Conservation (phyloP, 148 eudicot species). For the Silene conica region DNA sequence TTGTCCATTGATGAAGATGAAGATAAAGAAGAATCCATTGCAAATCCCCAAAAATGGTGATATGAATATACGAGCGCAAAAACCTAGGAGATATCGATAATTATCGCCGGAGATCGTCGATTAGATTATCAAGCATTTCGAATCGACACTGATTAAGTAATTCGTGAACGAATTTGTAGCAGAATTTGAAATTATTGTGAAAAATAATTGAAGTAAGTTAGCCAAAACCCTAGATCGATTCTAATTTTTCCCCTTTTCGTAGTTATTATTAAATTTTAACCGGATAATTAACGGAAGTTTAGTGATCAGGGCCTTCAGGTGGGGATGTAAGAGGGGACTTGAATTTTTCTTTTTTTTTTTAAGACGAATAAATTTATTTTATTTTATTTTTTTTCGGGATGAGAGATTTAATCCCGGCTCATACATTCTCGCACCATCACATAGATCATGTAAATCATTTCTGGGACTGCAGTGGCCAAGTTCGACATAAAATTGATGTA, state of each 20-base stretch:
- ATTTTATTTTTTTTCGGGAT: too few species aligned
- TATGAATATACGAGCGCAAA: neutral
- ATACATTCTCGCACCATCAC: too few species aligned
- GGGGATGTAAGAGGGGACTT: too few species aligned
- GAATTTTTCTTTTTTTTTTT: too few species aligned
- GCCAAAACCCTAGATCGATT: conserved; percentile 9
- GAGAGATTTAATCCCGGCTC: too few species aligned
- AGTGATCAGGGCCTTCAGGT: too few species aligned
- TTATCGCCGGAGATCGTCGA: conserved; percentile 1
- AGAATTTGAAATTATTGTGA: neutral
- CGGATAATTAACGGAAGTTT: too few species aligned
- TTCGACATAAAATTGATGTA: too few species aligned
- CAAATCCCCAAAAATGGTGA: conserved; percentile 9
- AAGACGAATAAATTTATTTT: too few species aligned
- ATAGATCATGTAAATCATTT: too few species aligned
- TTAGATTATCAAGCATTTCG: conserved; percentile 2
- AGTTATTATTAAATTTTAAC: too few species aligned
- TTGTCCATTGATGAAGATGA: conserved; percentile 42
- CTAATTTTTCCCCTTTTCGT: neutral
- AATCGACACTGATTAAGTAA: conserved; percentile 6
- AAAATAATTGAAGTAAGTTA: neutral
- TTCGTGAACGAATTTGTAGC: neutral
- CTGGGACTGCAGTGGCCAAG: too few species aligned
- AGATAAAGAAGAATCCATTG: conserved; percentile 47
- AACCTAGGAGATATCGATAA: neutral